Evolutionary conservation across 495 filamentous ascomycete species (phyloP), one percentile per base, ranked within the genome.

Genomic region (Xylaria nigripes): DNA sequence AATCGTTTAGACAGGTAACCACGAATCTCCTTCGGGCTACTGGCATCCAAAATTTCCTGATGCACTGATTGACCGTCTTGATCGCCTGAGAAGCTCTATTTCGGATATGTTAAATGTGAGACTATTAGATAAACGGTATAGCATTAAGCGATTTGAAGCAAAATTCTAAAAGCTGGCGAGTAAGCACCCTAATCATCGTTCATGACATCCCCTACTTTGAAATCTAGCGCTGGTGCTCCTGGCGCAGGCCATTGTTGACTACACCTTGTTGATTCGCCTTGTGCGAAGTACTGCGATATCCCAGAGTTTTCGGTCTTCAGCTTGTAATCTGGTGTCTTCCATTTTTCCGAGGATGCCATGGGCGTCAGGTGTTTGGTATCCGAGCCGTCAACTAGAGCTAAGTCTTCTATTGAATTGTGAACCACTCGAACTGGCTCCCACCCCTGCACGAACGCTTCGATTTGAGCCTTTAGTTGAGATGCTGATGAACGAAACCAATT

Each of bases 381-480:
- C 6, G 19, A 9, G 7, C 5, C 9, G 3, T 43, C 40, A 32
- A 52, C 9, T 10, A 36, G 18, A 15, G 32, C 29, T n/a, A 52
- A 10, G 19, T 45, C 50, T 45, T 52, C 27, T 38, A 61, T 34
- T 16, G 59, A 57, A 24, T 57, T 60, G 15, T 57, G 40, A 6
- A 60, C 54, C 4, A 48, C 15, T 19, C 38, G 44, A n/a, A 30
- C 5, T 25, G 56, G 48, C 30, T 58, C 41, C 62, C 62, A 64
- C 16, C 44, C 23, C n/a, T 34, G 42, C 2, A 15, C 16, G 25
- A 42, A 49, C 43, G 59, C 29, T 25, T 48, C 32, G 9, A 61
- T 50, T 22, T 21, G 51, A 36, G 18, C 24, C 24, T 48, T 42
- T 6, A 57, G 29, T 46, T n/a, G 29, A 46, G 7, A 3, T 6